Conservation (phyloP, 306 rosid genomes). For the Pyrus communis region DNA sequence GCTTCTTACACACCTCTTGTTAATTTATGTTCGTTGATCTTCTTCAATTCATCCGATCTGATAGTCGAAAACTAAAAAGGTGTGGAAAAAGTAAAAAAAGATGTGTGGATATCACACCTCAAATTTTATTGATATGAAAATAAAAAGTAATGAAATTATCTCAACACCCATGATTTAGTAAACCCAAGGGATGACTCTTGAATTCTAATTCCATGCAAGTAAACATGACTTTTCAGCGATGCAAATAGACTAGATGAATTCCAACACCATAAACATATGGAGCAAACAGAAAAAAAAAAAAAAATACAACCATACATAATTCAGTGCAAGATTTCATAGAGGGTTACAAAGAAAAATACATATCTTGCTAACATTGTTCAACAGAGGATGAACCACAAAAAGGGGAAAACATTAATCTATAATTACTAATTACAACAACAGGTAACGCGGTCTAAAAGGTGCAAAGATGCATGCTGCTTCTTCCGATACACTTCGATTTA, state of each 20-base stretch:
- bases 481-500: neutral
- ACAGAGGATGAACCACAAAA: neutral
- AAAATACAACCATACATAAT: neutral
- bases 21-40: too few species aligned
- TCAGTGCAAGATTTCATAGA: neutral
- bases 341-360: neutral
- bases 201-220: too few species aligned
- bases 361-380: conserved; percentile 10
- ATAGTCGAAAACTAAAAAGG: too few species aligned
- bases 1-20: too few species aligned
- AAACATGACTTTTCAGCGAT: neutral
- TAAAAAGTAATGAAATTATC: too few species aligned
- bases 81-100: too few species aligned
- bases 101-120: too few species aligned
- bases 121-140: too few species aligned
- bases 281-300: neutral
- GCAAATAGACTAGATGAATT: neutral
- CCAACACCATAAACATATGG: neutral
- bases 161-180: too few species aligned
- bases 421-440: conserved; percentile 42
- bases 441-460: conserved; percentile 23
- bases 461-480: conserved; percentile 6
- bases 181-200: too few species aligned
- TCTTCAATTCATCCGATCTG: too few species aligned
- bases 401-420: neutral